Evolutionary conservation across 148 eudicot genomes (phyloP), one percentile per base, ranked within the genome.

Genomic region (Cornus suecica): DNA sequence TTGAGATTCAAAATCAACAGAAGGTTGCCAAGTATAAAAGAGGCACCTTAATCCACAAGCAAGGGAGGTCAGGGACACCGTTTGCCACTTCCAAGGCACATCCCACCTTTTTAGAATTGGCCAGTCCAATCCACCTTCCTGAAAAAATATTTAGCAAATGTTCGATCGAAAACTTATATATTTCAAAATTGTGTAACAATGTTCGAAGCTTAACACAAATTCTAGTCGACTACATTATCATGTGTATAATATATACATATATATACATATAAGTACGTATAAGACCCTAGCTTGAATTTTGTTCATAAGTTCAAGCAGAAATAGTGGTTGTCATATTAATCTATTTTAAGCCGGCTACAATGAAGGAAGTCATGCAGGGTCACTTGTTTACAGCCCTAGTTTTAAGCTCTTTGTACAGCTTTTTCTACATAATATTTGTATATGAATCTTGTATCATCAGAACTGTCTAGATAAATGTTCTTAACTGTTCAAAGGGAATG

Each of bases 41-140:
- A 78, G 63, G 61, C 79, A 91, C 99, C 99, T 91, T 78, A 93
- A 45, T 81, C 97, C 99, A 91, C 99, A 95, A 74, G 99, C 99
- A 29, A 95, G 89, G 10, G 98, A 89, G 10, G 97, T 87, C 68
- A 95, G 83, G 34, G 94, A 88, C 78, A 93, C 81, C 8, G 99
- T 95, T 79, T 95, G 94, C 99, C 99, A 93, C 65, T 95, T 90
- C 99, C 99, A 95, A 42, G 99, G 99, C 69, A 95, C 97, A 76
- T 95, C 87, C 97, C 97, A 95, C 2, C 94, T 88, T 86, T 82
- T 83, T 69, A 95, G 79, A 29, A 95, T 88, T 24, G 85, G 93
- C 97, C 97, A 91, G 41, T 78, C 78, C 74, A 79, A 70, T 74
- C 66, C 84, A 66, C 70, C 69, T 14, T 67, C 90, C 94, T 90